Base-by-base conservation (phyloP, 495 filamentous ascomycete genomes). In the Elasticomyces elasticus region DNA sequence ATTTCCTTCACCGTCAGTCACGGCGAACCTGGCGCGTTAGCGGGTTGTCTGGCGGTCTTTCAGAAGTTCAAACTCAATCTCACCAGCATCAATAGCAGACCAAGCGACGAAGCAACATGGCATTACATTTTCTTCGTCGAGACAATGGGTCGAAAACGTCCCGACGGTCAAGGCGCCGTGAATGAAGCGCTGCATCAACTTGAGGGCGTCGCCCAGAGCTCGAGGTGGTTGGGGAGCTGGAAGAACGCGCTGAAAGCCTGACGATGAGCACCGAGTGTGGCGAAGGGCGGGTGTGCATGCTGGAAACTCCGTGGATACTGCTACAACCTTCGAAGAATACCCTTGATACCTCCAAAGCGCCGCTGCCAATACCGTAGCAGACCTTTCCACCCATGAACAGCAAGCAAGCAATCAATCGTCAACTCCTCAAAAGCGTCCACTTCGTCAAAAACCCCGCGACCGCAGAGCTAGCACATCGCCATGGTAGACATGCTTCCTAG, bases 91-190 rank as follows among this genome's bases (percentile, higher is more conserved):
- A 88, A 85, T 57, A 85, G 85, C 53, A 70, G 94, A 58, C 92
- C 92, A 13, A 91, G 85, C 61, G 74, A 85, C 56, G 71, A 77
- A 40, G 69, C 70, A 50, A 78, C 84, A 26, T 97, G 94, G 84
- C 81, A 91, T 64, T 98, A 98, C 70, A 77, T 95, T 24, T 96
- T 97, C 69, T 84, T 98, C 67, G 83, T 95, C 20, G 92, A 97
- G 72, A 88, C 94, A 65, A 77, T 85, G 65, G 82, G 83, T 5
- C 72, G 71, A 57, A 62, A 64, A 37, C 55, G 64, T 30, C 66
- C 73, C 37, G 78, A 77, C 43, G 72, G 72, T 24, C 66, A 71
- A 24, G 75, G 76, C 25, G 53, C 30, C 19, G 55, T 83, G 0
- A 72, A 76, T 49, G 49, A 56, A n/a, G 76, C 75, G 9, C 58